Conservation (phyloP, 495 filamentous ascomycete species). For the Oidiodendron maius region DNA sequence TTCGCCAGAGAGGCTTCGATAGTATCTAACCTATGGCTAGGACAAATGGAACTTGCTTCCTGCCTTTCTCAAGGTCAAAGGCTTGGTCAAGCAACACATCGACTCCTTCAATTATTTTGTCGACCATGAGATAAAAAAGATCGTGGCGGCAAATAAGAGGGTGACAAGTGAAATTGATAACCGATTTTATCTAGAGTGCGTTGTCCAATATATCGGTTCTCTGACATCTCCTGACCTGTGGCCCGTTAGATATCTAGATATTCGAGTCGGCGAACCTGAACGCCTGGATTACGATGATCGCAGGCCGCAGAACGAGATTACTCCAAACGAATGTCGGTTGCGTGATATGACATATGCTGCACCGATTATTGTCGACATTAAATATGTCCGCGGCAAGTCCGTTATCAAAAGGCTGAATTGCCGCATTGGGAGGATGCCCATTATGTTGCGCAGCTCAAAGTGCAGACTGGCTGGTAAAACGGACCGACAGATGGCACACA, state of each 20-base stretch:
- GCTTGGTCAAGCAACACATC: conserved; percentile 93
- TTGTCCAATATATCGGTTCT: conserved; percentile 2
- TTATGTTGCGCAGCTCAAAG: conserved; percentile 95
- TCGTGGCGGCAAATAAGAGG: conserved; percentile 78
- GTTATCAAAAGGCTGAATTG: conserved; percentile 64
- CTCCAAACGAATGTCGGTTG: conserved; percentile 90
- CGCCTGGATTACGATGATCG: conserved; percentile 64
- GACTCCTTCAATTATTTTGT: conserved; percentile 98
- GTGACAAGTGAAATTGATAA: conserved; percentile 85
- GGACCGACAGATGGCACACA: conserved; percentile 74
- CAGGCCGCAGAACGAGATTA: conserved; percentile 56
- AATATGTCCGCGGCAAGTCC: conserved; percentile 71
- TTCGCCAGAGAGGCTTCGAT: background rate
- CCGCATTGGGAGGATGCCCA: conserved; percentile 81
- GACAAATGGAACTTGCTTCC: conserved; percentile 97
- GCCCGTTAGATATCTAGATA: conserved; percentile 60
- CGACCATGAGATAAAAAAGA: conserved; percentile 91
- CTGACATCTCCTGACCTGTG: background rate
- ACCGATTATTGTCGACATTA: conserved; percentile 82
- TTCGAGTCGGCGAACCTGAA: conserved; percentile 73
- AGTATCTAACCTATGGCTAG: conserved; percentile 19
- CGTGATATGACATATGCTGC: conserved; percentile 95
- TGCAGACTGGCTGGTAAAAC: conserved; percentile 76
- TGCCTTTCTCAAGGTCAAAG: conserved; percentile 95
- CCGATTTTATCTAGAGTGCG: conserved; percentile 72